Evolutionary conservation across 352 stramenopile species (phyloP), one percentile per base, ranked within the genome.

Genomic region (Phytophthora parvispora): DNA sequence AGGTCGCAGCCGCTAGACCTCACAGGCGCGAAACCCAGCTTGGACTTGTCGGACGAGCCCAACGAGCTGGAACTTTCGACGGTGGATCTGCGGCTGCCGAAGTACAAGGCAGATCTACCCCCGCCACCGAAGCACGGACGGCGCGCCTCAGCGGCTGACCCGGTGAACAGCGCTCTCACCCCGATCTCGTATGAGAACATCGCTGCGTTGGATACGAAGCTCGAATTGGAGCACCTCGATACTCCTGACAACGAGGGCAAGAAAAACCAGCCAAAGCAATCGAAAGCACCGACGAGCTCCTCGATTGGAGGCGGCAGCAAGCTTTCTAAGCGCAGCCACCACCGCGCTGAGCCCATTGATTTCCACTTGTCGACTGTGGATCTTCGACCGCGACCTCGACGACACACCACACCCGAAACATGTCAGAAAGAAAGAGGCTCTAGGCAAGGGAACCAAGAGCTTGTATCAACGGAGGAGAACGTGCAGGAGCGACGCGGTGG

Each of bases 361-460:
- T 76, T 69, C 2, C 56, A 72, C 25, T 56, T 69, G 1, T 76
- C 67, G 25, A 67, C 58, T 16, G 40, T 68, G 49, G 63, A 71
- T 49, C 48, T 67, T 22, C 51, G 36, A 38, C 25, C 60, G 6
- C 50, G 63, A 55, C 36, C 36, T 16, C 53, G 58, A 63, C 72
- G 59, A 48, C 43, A 71, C 29, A 76, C 72, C 0, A 67, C 58
- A 9, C 60, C 57, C 15, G 64, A 71, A 24, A 20, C 38, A n/a
- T 22, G 25, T 12, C n/a, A 29, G 20, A 72, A 48, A 47, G 15
- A 10, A 0, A 53, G 54, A 29, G n/a, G 8, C 18, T 48, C 24
- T 43, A 34, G 18, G 24, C 42, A 48, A 20, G 22, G 22, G n/a
- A 59, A 68, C 10, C 51, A 29, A 42, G 36, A 54, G 15, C 9